Conservation (phyloP, 331 rosid genomes). For the Quercus lobata region DNA sequence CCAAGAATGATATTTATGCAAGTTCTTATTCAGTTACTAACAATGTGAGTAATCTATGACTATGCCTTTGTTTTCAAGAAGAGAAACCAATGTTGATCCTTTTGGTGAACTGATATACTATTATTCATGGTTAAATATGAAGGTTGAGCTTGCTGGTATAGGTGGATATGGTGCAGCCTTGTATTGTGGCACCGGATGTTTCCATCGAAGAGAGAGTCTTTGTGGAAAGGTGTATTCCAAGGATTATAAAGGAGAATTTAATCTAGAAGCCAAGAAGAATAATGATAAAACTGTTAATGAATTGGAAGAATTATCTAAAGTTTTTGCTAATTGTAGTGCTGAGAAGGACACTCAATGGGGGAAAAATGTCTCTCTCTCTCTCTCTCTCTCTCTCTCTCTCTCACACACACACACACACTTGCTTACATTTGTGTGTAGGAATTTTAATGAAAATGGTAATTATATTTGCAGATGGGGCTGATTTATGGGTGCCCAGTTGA, state of each 20-base stretch:
- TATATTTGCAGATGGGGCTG: conserved; percentile 55
- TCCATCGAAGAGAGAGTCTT: conserved; percentile 66
- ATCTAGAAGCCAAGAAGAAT: conserved; percentile 12
- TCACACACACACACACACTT: background rate
- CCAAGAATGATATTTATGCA: conserved; percentile 45
- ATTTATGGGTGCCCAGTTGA: conserved; percentile 66
- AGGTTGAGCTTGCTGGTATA: conserved; percentile 55
- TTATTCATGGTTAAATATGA: background rate
- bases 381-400: background rate
- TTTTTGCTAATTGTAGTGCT: conserved; percentile 42
- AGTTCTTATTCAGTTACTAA: background rate
- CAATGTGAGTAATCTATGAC: conserved; percentile 23
- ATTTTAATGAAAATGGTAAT: background rate
- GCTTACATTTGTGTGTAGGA: too few species aligned
- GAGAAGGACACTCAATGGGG: conserved; percentile 71
- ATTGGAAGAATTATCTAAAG: conserved; percentile 50
- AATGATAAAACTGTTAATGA: conserved; percentile 30
- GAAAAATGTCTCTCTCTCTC: conserved; percentile 37
- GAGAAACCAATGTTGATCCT: background rate
- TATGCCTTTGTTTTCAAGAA: background rate
- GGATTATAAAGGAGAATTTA: conserved; percentile 9
- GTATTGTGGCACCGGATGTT: conserved; percentile 74
- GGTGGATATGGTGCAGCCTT: conserved; percentile 54
- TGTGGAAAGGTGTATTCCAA: conserved; percentile 34
- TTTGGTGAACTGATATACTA: background rate